These are phyloP conservation scores for Colletotrichum sublineola DNA, from an alignment of 2,329 filamentous ascomycete genomes.

Conservation along the genomic window DNA sequence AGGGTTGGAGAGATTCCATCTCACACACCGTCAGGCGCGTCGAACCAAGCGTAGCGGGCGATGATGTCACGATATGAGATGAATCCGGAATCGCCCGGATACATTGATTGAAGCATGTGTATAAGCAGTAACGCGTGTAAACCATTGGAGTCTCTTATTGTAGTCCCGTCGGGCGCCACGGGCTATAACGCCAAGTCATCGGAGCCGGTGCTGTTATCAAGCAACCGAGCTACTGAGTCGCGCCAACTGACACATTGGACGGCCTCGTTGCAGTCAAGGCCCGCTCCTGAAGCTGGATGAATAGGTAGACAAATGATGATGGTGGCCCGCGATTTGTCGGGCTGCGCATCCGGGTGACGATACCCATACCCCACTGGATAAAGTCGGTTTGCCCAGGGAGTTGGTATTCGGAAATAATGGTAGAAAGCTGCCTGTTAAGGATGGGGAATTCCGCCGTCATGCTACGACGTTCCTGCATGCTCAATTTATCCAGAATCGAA, in stretches of 20 bases:
- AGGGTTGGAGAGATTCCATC: not conserved
- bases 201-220: not conserved
- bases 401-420: not conserved
- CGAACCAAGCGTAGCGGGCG: not conserved
- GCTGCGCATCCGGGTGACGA: not conserved
- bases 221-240: not conserved
- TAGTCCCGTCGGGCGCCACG: not conserved
- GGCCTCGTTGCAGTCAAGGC: not conserved
- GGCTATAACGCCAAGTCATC: not conserved
- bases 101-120: not conserved
- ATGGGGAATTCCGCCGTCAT: not conserved
- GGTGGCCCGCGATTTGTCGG: not conserved
- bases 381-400: not conserved
- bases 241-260: not conserved
- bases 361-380: conserved; percentile 1
- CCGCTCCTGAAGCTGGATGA: not conserved
- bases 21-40: not conserved
- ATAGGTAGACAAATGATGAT: not conserved
- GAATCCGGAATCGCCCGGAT: not conserved
- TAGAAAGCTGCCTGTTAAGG: not conserved
- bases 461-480: not conserved
- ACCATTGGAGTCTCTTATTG: not conserved
- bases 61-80: not conserved
- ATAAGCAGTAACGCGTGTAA: not conserved
- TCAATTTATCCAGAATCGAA: not conserved